phyloP scores from a whole-genome alignment of 495 filamentous ascomycete genomes.

The Hypoxylon crocopeplum region DNA sequence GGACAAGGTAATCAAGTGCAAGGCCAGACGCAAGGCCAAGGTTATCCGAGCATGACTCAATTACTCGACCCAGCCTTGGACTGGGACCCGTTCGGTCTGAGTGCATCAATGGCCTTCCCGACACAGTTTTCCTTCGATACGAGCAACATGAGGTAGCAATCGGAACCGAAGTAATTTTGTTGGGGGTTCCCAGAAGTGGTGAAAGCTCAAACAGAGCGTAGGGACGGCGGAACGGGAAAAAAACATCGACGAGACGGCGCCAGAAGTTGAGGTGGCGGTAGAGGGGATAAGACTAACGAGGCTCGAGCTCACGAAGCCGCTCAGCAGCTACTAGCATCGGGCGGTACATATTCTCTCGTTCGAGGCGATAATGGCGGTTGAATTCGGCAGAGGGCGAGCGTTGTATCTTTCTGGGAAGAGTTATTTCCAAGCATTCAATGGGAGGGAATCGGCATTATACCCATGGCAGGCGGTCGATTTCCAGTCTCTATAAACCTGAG shows the following conservation, averaged over 20 bases:
- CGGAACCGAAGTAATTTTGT: neutral
- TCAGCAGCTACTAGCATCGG: conserved; percentile 1
- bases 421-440: conserved; percentile 23
- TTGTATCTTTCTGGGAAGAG: conserved; percentile 10
- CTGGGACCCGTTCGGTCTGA: conserved; percentile 88
- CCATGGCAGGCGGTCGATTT: conserved; percentile 25
- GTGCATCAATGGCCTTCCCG: conserved; percentile 93
- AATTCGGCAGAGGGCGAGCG: conserved; percentile 8
- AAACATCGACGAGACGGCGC: conserved; percentile 1
- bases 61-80: conserved; percentile 84
- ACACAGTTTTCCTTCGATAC: conserved; percentile 85
- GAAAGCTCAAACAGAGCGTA: neutral
- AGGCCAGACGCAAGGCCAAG: conserved; percentile 48
- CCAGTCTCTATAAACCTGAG: conserved; percentile 12
- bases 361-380: neutral
- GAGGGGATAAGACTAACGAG: neutral
- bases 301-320: conserved; percentile 1
- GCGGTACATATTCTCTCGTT: neutral
- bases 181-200: neutral
- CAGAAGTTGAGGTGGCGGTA: neutral
- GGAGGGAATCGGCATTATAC: conserved; percentile 29
- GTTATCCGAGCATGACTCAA: conserved; percentile 66
- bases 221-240: neutral
- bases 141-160: conserved; percentile 59
- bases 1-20: conserved; percentile 45